Evolutionary conservation across 805 yeast species (phyloP), one percentile per base, ranked within the genome.

Genomic region (Ogataea methylovora): DNA sequence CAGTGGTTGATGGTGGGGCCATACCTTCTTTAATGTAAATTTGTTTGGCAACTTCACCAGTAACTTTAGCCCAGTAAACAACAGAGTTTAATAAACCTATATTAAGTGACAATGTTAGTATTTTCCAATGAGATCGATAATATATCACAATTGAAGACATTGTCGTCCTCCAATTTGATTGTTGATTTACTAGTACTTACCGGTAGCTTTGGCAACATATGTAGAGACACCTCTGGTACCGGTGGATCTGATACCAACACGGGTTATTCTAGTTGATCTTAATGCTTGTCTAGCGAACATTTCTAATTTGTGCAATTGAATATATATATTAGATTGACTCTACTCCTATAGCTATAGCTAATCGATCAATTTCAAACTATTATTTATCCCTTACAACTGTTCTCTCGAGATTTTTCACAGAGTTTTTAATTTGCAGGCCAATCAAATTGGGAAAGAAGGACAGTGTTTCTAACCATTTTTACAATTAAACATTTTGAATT

Each of bases 11-110:
- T 51, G 98, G 98, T 44, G 97, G 97, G 42, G 94, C 84, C 50
- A 92, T 67, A 44, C 87, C 94, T 69, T 92, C 98, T 63, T 84
- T 83, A 56, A 79, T 65, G 76, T 90, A 92, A 42, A 92, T 84
- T 61, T 76, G 73, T 63, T 83, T 83, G 40, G 73, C 67, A 29
- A 71, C 44, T 53, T 73, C 76, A 38, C 60, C 68, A 32, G 68
- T 58, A 29, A 72, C 76, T 49, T 73, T 73, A 37, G 78, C 66
- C 84, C 92, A 92, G 82, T 85, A 92, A 39, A 84, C 60, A 38
- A 88, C 69, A 42, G 67, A 50, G 63, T 79, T 73, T 46, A 69
- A 56, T 33, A 56, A 38, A 38, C 43, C 63, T 55, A 23, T 5
- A 6, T 23, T 23, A 23, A 7, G 5, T 23, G 25, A 12, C 5